Evolutionary conservation across 1,284 basidiomycete genomes (phyloP).

Genomic region (Trametes versicolor): DNA sequence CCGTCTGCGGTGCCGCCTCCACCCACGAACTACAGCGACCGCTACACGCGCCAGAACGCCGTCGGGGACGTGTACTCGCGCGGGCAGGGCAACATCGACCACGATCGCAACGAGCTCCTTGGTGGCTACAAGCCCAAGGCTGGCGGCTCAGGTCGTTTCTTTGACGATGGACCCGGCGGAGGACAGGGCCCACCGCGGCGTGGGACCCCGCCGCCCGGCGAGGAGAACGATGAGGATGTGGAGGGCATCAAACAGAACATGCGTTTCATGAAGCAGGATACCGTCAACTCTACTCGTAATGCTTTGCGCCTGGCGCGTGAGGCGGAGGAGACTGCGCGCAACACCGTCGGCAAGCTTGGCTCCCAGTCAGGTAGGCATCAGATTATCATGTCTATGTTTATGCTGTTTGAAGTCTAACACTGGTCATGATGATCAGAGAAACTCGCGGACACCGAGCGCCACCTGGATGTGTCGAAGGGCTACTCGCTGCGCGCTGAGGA

Average conservation of each 20-base stretch:
- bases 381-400: background rate
- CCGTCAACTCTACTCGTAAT: conserved; percentile 90
- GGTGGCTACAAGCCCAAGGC: conserved; percentile 74
- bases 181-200: conserved; percentile 25
- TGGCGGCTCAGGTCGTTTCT: conserved; percentile 66
- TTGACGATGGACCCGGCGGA: conserved; percentile 59
- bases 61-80: conserved; percentile 73
- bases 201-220: conserved; percentile 62
- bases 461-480: conserved; percentile 94
- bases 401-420: background rate
- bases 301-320: conserved; percentile 93
- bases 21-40: conserved; percentile 48
- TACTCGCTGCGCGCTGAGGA: conserved; percentile 92
- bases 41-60: conserved; percentile 60
- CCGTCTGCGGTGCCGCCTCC: conserved; percentile 43
- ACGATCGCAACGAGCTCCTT: conserved; percentile 81
- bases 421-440: conserved; percentile 62
- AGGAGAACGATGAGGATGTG: conserved; percentile 95
- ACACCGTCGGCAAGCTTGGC: conserved; percentile 89
- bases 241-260: conserved; percentile 97
- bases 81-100: conserved; percentile 62
- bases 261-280: conserved; percentile 92
- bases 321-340: conserved; percentile 94
- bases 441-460: conserved; percentile 95
- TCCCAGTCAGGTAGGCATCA: conserved; percentile 87